Percentiles rank a stretch among this genome's conserved stretches.
Conservation (phyloP, 2,329 filamentous ascomycete species). For the Diaporthe ilicicola region DNA sequence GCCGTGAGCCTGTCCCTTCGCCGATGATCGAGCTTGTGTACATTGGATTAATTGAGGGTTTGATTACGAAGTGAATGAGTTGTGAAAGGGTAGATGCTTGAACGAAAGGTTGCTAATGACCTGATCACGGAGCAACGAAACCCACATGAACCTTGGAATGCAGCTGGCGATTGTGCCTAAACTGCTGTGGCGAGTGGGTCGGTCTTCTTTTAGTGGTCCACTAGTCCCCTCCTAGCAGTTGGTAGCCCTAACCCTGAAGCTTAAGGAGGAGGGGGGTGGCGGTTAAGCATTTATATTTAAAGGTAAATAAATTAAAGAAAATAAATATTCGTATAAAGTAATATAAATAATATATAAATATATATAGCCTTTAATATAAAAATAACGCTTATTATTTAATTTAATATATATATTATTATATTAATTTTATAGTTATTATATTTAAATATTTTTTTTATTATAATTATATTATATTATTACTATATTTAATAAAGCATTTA, state of each 20-base stretch:
- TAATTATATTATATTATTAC: too few species aligned
- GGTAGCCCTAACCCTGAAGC: not conserved
- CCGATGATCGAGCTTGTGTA: not conserved
- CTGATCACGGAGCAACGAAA: not conserved
- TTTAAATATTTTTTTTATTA: too few species aligned
- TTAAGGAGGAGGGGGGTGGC: not conserved
- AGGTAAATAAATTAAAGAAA: too few species aligned
- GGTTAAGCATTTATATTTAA: too few species aligned
- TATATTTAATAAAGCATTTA: too few species aligned
- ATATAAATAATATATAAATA: too few species aligned
- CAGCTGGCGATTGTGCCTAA: not conserved
- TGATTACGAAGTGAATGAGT: not conserved
- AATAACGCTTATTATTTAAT: too few species aligned
- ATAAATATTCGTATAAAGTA: too few species aligned
- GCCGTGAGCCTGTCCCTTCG: not conserved
- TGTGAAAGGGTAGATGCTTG: not conserved
- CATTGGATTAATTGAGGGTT: not conserved
- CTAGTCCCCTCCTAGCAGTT: fast-evolving
- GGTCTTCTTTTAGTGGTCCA: too few species aligned
- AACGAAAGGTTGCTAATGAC: not conserved
- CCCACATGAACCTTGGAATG: not conserved
- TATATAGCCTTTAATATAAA: too few species aligned
- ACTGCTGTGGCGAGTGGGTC: not conserved
- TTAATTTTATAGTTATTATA: too few species aligned
- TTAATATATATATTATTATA: too few species aligned